Evolutionary conservation across 1,284 basidiomycete species (phyloP), one percentile per base, ranked within the genome.

Genomic region (Rhodotorula sp.): DNA sequence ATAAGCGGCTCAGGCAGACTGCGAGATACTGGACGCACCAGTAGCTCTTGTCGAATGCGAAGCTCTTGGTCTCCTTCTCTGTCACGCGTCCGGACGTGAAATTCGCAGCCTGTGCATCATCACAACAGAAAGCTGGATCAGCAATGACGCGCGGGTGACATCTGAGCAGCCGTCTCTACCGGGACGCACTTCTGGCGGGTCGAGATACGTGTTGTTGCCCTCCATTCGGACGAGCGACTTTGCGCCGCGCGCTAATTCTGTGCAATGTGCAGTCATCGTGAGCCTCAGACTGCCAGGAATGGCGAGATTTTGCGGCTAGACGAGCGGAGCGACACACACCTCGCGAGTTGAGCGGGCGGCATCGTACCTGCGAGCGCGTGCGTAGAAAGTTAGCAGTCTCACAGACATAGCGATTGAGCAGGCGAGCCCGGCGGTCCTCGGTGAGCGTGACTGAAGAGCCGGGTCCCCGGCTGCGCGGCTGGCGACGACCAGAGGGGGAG

Each of bases 41-140:
- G 81, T 97, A 97, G 70, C 90, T 91, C 85, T 93, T 95, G 86
- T 97, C 94, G 78, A 96, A 97, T 71, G 91, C 90, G 81, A 97
- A 97, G 2, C 87, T 84, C 87, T 95, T 91, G 16, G 89, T 86
- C 84, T 92, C 93, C 77, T 92, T 89, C 82, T 95, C 93, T 8
- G 61, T 54, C 12, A 65, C n/a, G 4, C 67, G 54, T 0, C 63
- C 58, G 2, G 54, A 59, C 2, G 54, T 62, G 12, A 63, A 61
- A 34, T 64, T 71, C 17, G 63, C 45, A 45, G 66, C 66, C 65
- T 67, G 65, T 19, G 1, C 17, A 9, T 7, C 4, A 9, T 34
- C 34, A 34, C 34, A 16, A 3, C 44, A 10, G 17, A 7, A 23
- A 34, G 34, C 34, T 34, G 2, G 34, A 34, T 34, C 34, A 34